These are phyloP conservation scores for Leptodermis oblonga DNA, from an alignment of 257 asterid genomes.

Conservation along the genomic window DNA sequence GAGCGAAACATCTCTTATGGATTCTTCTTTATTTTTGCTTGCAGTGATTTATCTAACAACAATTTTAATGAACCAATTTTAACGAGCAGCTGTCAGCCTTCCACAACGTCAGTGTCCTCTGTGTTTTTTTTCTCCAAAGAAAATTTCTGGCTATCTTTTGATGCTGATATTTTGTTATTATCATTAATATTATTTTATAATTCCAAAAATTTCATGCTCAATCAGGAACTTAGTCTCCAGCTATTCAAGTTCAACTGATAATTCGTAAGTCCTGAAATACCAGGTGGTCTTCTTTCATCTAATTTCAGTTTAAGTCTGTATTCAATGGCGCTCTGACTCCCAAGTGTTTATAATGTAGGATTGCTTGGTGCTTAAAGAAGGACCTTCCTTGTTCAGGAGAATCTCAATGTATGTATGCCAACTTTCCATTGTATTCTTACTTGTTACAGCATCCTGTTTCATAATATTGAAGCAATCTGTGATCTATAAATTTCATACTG, in stretches of 20 bases:
- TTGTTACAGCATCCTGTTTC: background rate
- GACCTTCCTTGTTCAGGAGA: constrained; percentile 59
- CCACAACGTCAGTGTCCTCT: constrained; percentile 43
- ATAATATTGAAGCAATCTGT: no score
- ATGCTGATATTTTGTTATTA: no score
- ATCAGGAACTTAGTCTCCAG: constrained; percentile 80
- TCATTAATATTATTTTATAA: no score
- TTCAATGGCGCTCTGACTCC: no score
- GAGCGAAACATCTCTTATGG: no score
- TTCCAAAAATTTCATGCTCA: constrained; percentile 4
- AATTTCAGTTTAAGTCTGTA: no score
- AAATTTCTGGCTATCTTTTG: no score
- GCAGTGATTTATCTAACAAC: constrained; percentile 92
- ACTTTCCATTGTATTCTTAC: background rate
- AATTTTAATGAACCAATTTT: constrained; percentile 48
- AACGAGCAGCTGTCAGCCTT: constrained; percentile 35
- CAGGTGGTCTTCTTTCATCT: constrained; percentile 6
- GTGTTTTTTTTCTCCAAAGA: constrained; percentile 15
- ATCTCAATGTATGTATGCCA: constrained; percentile 38
- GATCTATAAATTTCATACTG: background rate
- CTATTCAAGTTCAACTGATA: constrained; percentile 42
- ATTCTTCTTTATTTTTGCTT: constrained; percentile 22
- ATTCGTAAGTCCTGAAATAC: constrained; percentile 58
- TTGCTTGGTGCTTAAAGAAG: constrained; percentile 63
- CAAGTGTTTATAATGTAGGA: constrained; percentile 21